phyloP scores from a whole-genome alignment of 305 asterid genomes.

The Salvia sclarea region DNA sequence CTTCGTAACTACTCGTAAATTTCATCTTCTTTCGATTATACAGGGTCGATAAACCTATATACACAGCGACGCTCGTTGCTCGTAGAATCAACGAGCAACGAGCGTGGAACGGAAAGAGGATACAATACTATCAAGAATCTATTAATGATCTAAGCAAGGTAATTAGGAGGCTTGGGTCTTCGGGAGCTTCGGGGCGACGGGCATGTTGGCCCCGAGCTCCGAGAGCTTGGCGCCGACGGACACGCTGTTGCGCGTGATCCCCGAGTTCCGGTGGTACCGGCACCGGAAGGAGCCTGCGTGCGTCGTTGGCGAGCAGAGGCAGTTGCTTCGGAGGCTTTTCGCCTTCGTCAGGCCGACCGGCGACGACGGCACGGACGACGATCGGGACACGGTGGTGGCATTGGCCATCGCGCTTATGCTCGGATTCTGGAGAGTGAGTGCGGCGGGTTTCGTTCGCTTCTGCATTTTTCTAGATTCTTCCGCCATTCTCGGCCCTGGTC shows the following conservation, averaged over 20 bases:
- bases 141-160: slow-evolving; percentile 22
- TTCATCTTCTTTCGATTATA: not conserved
- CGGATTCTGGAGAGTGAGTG: slow-evolving; percentile 32
- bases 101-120: not conserved
- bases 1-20: not conserved
- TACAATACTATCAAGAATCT: slow-evolving; percentile 13
- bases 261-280: slow-evolving; percentile 46
- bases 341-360: slow-evolving; percentile 42
- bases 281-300: slow-evolving; percentile 70
- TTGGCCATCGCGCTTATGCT: slow-evolving; percentile 29
- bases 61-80: not conserved
- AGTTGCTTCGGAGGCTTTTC: slow-evolving; percentile 39
- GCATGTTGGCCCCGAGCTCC: slow-evolving; percentile 32
- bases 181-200: not conserved
- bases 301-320: slow-evolving; percentile 69
- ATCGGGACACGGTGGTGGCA: slow-evolving; percentile 21
- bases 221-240: slow-evolving; percentile 60
- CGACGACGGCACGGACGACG: slow-evolving; percentile 50
- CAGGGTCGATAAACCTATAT: not conserved
- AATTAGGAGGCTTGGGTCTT: slow-evolving; percentile 3
- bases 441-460: slow-evolving; percentile 32
- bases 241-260: slow-evolving; percentile 41
- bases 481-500: slow-evolving; percentile 43
- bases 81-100: not conserved
- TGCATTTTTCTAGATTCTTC: slow-evolving; percentile 32